phyloP scores from a whole-genome alignment of 129 eudicot genomes.

The Oenanthe sinensis region DNA sequence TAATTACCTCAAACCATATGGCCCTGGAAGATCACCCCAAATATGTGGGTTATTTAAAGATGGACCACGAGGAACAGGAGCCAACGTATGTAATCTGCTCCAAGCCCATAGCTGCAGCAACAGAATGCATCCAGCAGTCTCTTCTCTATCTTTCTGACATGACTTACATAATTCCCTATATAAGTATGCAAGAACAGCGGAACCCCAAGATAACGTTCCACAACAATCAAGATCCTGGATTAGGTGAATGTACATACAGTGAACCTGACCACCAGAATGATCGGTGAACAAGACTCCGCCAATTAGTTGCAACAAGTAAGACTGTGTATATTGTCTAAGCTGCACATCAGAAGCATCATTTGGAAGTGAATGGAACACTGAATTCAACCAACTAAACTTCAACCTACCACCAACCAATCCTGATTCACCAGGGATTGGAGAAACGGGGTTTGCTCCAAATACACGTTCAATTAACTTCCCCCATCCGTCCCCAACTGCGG shows the following conservation, averaged over 20 bases:
- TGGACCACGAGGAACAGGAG: not conserved
- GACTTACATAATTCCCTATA: not conserved
- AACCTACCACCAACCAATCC: constrained; percentile 1
- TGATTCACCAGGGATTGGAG: not conserved
- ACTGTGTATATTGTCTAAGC: not conserved
- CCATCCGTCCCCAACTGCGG: not conserved
- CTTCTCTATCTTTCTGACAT: not conserved
- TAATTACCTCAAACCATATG: not conserved
- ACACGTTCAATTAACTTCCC: not conserved
- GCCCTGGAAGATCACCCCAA: not conserved
- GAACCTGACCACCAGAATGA: not conserved
- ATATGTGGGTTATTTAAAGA: not conserved
- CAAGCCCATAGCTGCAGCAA: not conserved
- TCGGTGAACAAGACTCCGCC: not conserved
- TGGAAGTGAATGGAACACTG: not conserved
- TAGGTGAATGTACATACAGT: not conserved
- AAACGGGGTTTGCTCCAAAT: not conserved
- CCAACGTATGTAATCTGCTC: not conserved
- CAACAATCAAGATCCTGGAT: not conserved
- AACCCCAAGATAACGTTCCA: not conserved
- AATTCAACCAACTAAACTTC: not conserved
- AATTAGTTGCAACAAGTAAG: not conserved
- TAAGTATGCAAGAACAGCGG: not conserved
- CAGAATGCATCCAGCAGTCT: not conserved
- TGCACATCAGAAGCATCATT: not conserved